These are phyloP conservation scores for Solanum lycopersicoides DNA, from an alignment of 257 asterid genomes.

Conservation along the genomic window DNA sequence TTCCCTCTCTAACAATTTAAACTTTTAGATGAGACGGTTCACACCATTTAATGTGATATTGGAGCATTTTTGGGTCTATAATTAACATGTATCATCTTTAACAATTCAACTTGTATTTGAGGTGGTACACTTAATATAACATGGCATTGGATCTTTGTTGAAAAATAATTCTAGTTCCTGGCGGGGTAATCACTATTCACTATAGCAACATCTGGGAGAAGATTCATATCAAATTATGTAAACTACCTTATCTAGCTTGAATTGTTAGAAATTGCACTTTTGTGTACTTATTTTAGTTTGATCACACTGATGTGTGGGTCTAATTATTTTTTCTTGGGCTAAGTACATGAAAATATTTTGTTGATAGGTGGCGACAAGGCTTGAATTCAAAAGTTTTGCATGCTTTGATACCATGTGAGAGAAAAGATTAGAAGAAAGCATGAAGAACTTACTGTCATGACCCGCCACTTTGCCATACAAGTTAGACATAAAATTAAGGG, in stretches of 20 bases:
- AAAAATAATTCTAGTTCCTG: background rate
- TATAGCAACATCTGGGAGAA: background rate
- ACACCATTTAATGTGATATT: background rate
- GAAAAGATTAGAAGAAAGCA: background rate
- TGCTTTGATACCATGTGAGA: background rate
- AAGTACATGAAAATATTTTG: background rate
- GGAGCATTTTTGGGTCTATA: background rate
- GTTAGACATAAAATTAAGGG: too few species aligned
- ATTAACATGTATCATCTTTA: background rate
- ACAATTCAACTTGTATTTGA: background rate
- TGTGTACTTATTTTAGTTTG: background rate
- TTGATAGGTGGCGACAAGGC: background rate
- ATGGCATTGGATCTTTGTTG: background rate
- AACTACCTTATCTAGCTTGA: background rate
- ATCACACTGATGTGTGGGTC: background rate
- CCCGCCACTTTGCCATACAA: too few species aligned
- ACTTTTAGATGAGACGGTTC: background rate
- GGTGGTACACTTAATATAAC: background rate
- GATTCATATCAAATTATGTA: background rate
- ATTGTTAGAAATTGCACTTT: background rate
- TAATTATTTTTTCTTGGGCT: background rate
- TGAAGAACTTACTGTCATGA: background rate
- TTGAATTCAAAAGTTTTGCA: background rate
- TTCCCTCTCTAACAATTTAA: background rate
- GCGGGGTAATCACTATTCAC: background rate